Evolutionary conservation across 2,329 filamentous ascomycete species (phyloP).

Genomic region (Penicillium sp.): DNA sequence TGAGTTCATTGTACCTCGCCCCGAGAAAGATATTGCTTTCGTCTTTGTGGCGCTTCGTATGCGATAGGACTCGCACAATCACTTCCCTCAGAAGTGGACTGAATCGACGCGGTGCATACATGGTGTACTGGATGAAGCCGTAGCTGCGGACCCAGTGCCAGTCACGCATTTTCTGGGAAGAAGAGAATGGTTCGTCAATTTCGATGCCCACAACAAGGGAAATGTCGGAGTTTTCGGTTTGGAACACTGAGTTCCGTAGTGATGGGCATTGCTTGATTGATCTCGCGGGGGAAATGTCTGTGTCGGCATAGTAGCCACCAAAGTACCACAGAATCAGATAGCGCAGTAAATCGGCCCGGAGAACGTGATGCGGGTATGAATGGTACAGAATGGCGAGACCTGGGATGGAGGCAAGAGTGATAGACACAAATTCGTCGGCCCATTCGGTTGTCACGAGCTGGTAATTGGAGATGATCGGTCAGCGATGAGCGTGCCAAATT

Average conservation of each 20-base stretch:
- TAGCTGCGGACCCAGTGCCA: constrained; percentile 46
- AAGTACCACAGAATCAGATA: constrained; percentile 46
- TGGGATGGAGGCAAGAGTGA: constrained; percentile 35
- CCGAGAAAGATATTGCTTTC: constrained; percentile 21
- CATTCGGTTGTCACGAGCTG: constrained; percentile 37
- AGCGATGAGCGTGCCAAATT: not conserved
- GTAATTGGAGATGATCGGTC: not conserved
- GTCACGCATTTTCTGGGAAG: constrained; percentile 36
- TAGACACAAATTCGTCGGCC: constrained; percentile 37
- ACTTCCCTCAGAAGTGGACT: constrained; percentile 41
- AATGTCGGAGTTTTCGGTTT: constrained; percentile 29
- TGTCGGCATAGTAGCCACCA: constrained; percentile 46
- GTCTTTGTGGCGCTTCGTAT: constrained; percentile 37
- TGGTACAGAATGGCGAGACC: constrained; percentile 37
- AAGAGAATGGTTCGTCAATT: constrained; percentile 46
- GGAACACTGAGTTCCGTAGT: constrained; percentile 28
- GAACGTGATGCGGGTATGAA: constrained; percentile 53
- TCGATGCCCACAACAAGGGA: constrained; percentile 44
- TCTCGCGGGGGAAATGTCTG: constrained; percentile 38
- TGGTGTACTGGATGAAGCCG: constrained; percentile 43
- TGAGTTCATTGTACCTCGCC: constrained; percentile 34
- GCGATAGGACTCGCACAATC: constrained; percentile 41
- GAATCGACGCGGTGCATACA: constrained; percentile 45
- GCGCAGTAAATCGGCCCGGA: constrained; percentile 57
- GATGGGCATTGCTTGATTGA: constrained; percentile 40